Conservation (phyloP, 306 rosid genomes). For the Trifolium repens region DNA sequence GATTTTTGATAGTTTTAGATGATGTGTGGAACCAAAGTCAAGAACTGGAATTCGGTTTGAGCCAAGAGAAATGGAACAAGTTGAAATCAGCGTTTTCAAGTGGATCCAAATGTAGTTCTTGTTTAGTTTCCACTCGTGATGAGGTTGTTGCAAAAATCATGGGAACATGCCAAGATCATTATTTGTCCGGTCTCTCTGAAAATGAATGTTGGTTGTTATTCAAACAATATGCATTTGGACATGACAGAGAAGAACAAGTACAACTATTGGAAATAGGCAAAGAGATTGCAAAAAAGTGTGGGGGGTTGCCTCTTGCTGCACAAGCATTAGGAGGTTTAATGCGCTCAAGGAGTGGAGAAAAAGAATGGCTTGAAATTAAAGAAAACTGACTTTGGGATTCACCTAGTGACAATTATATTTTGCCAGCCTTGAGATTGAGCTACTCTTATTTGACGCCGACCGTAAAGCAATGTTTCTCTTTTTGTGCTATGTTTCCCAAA, state of each 20-base stretch:
- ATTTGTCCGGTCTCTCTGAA: neutral
- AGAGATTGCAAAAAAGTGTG: neutral
- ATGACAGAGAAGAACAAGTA: neutral
- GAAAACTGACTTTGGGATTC: neutral
- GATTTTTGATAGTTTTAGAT: neutral
- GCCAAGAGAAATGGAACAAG: neutral
- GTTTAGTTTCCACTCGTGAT: conserved; percentile 6
- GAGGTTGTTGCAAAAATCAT: neutral
- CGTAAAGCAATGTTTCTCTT: neutral
- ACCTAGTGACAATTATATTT: neutral
- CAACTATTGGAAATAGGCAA: neutral
- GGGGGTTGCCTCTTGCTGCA: neutral
- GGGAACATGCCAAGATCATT: neutral
- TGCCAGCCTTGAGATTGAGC: neutral
- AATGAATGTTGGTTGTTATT: neutral
- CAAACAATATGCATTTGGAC: neutral
- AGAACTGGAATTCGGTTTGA: neutral
- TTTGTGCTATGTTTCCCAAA: neutral
- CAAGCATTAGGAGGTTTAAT: neutral
- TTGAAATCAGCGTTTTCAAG: neutral
- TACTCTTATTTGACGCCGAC: neutral
- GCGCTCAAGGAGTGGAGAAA: neutral
- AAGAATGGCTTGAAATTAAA: neutral
- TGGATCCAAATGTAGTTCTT: conserved; percentile 2
- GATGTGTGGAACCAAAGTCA: conserved; percentile 12